These are phyloP conservation scores for Aspergillus udagawae DNA, from an alignment of 2,329 filamentous ascomycete species.

Conservation along the genomic window DNA sequence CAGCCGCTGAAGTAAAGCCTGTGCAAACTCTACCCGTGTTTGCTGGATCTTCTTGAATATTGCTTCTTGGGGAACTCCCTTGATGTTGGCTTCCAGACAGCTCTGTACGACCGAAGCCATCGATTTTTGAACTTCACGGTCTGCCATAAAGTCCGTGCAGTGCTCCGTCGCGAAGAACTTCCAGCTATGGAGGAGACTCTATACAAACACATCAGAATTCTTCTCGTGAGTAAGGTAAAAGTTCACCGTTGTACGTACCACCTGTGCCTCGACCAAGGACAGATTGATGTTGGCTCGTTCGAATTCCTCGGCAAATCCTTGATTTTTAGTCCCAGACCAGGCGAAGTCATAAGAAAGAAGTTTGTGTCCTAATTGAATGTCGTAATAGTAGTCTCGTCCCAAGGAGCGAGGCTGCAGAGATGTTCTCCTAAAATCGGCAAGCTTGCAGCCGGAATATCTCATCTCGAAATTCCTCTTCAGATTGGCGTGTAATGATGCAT, in stretches of 20 bases:
- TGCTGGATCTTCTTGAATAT: constrained; percentile 79
- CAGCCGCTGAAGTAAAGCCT: constrained; percentile 77
- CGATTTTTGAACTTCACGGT: constrained; percentile 59
- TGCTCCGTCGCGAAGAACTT: constrained; percentile 83
- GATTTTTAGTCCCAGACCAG: constrained; percentile 65
- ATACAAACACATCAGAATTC: constrained; percentile 23
- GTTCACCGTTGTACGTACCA: constrained; percentile 51
- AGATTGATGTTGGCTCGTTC: constrained; percentile 84
- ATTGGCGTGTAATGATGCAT: constrained; percentile 79
- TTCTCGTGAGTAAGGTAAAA: background rate
- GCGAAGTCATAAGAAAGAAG: constrained; percentile 73
- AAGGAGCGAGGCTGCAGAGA: constrained; percentile 61
- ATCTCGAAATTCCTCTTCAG: constrained; percentile 78
- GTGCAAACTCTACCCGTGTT: constrained; percentile 72
- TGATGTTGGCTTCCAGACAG: constrained; percentile 74
- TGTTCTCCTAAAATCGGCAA: constrained; percentile 79
- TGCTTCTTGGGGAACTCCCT: constrained; percentile 66
- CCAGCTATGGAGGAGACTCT: constrained; percentile 84
- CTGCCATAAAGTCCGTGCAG: constrained; percentile 57
- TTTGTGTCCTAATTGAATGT: constrained; percentile 68
- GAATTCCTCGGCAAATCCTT: constrained; percentile 80
- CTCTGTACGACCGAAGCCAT: constrained; percentile 72
- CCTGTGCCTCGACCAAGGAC: constrained; percentile 87
- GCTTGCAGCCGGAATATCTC: constrained; percentile 67
- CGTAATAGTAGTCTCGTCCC: constrained; percentile 79